Percentiles rank a stretch among this genome's conserved stretches.
These are phyloP conservation scores for Echinochloa phyllopogon DNA, from an alignment of 176 grass and related monocot species.

Conservation along the genomic window DNA sequence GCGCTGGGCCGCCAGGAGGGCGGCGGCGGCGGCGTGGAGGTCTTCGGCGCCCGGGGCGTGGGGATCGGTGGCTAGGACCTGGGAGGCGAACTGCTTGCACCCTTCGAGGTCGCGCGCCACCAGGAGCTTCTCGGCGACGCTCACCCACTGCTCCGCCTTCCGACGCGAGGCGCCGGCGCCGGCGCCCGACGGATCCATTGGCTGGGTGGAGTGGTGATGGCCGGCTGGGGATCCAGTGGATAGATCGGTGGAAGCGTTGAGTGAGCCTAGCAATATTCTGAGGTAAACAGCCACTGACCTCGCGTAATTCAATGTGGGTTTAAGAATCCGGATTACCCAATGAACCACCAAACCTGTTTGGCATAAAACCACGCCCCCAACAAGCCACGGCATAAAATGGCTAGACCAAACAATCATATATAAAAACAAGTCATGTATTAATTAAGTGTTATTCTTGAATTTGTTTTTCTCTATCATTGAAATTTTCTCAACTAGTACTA, in stretches of 20 bases:
- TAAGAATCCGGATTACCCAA: too few species aligned
- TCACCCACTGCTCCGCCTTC: conserved; percentile 56
- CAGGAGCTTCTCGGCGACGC: conserved; percentile 67
- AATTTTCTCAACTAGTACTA: too few species aligned
- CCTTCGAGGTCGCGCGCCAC: conserved; percentile 69
- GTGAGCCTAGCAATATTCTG: conserved; percentile 11
- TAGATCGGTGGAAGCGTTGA: conserved; percentile 27
- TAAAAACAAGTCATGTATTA: too few species aligned
- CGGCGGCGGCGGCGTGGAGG: conserved; percentile 61
- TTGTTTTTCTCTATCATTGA: too few species aligned
- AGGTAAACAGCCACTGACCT: background rate
- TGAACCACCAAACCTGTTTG: too few species aligned
- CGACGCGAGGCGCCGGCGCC: conserved; percentile 34
- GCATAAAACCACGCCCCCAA: too few species aligned
- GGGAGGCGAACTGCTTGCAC: conserved; percentile 73
- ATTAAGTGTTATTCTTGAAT: too few species aligned
- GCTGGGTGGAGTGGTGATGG: conserved; percentile 14
- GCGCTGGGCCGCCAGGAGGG: conserved; percentile 59
- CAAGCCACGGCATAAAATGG: too few species aligned
- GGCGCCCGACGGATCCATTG: conserved; percentile 56
- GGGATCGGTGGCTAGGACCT: conserved; percentile 66
- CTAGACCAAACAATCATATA: too few species aligned
- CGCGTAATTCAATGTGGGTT: background rate
- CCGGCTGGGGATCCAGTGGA: background rate
- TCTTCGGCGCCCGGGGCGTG: conserved; percentile 58